Evolutionary conservation across 106 monocot genomes (phyloP), one percentile per base, ranked within the genome.

Genomic region (Iris macrosiphon): DNA sequence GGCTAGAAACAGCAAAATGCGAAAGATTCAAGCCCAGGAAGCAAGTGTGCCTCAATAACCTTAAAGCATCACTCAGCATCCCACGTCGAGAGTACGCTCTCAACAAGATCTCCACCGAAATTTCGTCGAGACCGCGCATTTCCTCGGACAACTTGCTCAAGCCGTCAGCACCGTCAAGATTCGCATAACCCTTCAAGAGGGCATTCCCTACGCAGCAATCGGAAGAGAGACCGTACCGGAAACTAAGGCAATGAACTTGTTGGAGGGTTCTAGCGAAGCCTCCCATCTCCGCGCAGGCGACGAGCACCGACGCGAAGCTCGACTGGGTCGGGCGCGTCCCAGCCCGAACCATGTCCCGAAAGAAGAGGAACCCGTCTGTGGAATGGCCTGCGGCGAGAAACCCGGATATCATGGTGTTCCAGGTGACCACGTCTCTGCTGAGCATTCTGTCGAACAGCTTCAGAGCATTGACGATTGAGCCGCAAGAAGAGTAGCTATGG

Each of bases 401-500:
- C 46, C 76, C 76, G 19, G 64, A 64, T 18, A 70, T 60, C 70
- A 76, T 70, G 6, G 64, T 76, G 47, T 76, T 76, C 69, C 70
- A 76, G 38, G 76, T 64, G 37, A 76, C 64, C 19, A 38, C 59
- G 55, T 76, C 76, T 60, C 59, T 57, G 6, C 32, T 7, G 35
- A 29, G 31, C 76, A 76, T 76, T 64, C 15, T 23, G 7, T 49
- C 64, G 25, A 76, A 76, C 52, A 76, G 19, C 23, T 34, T 18
- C 24, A 28, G 19, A 47, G 76, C 76, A 33, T 46, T 2, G 8
- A 1, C 4, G 26, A 16, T 31, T 4, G 50, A 63, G 38, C 64
- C 53, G 15, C 76, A 38, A 1, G 26, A 42, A 35, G 22, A 53
- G 50, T 76, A 70, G 0, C 7, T 6, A 22, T 54, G 44, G 12